Evolutionary conservation across 2,329 filamentous ascomycete genomes (phyloP), one percentile per base, ranked within the genome.

Genomic region (Cryphonectria japonica): DNA sequence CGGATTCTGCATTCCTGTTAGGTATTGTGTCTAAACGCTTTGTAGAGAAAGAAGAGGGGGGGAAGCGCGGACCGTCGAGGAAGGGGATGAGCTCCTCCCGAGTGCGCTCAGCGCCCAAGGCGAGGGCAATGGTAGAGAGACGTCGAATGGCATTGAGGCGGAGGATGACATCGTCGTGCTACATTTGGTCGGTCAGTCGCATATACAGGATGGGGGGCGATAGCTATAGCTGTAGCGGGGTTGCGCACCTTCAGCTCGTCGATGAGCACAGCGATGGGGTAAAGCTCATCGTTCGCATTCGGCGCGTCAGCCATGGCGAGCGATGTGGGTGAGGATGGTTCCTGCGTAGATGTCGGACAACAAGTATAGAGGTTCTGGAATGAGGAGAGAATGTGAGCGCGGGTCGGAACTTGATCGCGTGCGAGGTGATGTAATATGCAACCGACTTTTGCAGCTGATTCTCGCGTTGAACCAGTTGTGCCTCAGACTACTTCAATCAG

Each of bases 41-140:
- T 60, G 32, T 70, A 69, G 70, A 72, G 62, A 50, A 32, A 71
- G 75, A 70, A 71, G 76, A 70, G 75, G 57, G 75, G 57, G 75
- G 6, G 34, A 34, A 6, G 34, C 75, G 86, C 93, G 85, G 85
- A 98, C 96, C 96, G 83, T 99, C 97, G 80, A 99, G 90, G 82
- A 99, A 99, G 77, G 97, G 97, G 85, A 99, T 97, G 80, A 99
- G 90, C 87, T 99, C 96, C 79, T 99, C 95, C 82, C 96, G 92
- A 80, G 96, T 99, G 83, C 96, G 92, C 86, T 99, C 96, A 74
- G 96, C 90, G 79, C 96, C 96, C 76, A 99, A 87, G 78, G 96
- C 96, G 76, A 99, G 91, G 79, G 97, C 96, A 85, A 99, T 99
- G 75, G 96, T 99, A 71, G 96, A 98, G 75, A 99, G 91, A 79